phyloP scores from a whole-genome alignment of 2,329 filamentous ascomycete genomes.

The Pseudogymnoascus sp. region DNA sequence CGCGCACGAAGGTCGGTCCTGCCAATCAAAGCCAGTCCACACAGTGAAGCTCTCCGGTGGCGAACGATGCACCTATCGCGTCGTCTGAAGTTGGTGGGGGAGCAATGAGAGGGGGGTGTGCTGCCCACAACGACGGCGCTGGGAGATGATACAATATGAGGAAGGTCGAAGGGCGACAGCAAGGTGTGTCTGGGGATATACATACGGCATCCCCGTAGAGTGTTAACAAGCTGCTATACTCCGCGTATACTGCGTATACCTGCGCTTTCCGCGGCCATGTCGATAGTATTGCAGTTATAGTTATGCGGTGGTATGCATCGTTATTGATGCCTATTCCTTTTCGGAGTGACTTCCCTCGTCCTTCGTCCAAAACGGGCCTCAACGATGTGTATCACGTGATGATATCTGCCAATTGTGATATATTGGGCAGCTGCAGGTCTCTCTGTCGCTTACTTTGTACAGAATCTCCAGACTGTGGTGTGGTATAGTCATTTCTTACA shows the following conservation, averaged over 20 bases:
- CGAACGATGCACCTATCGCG: not conserved
- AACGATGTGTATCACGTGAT: not conserved
- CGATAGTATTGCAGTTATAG: not conserved
- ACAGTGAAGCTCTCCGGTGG: not conserved
- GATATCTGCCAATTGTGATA: not conserved
- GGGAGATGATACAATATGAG: not conserved
- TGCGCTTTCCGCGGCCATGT: not conserved
- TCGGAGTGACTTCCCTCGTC: not conserved
- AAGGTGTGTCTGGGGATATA: not conserved
- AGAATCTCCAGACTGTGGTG: not conserved
- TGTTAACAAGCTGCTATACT: no score
- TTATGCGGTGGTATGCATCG: not conserved
- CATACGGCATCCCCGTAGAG: not conserved
- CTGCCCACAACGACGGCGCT: not conserved
- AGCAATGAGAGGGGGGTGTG: not conserved
- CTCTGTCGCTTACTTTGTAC: not conserved
- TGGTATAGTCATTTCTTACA: not conserved
- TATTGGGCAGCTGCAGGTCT: not conserved
- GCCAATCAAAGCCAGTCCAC: not conserved
- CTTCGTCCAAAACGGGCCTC: not conserved
- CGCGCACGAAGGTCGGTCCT: not conserved
- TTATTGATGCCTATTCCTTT: not conserved
- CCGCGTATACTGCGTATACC: not conserved
- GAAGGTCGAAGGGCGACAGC: not conserved
- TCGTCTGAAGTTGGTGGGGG: not conserved